phyloP scores from a whole-genome alignment of 345 rosid genomes.

The Murraya koenigii region DNA sequence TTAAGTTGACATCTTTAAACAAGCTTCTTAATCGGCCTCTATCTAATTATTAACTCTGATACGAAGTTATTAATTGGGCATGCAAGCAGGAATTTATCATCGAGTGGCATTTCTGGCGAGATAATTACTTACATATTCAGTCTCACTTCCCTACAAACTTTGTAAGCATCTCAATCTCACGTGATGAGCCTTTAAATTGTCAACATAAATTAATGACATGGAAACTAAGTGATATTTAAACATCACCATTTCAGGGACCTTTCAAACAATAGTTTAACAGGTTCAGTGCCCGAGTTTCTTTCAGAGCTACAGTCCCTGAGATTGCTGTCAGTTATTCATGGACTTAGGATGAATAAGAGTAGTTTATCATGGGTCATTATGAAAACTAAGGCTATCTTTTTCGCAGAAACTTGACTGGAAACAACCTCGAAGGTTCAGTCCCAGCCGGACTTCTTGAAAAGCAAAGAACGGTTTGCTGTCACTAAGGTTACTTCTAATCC shows the following conservation, averaged over 20 bases:
- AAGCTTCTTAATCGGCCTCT: too few relatives aligned
- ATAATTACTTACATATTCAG: neutral
- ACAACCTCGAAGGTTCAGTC: constrained; percentile 44
- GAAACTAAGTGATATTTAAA: neutral
- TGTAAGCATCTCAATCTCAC: neutral
- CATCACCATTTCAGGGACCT: constrained; percentile 30
- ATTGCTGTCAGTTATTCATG: constrained; percentile 30
- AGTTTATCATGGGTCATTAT: neutral
- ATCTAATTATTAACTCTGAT: too few relatives aligned
- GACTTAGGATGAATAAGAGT: neutral
- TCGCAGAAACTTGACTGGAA: constrained; percentile 39
- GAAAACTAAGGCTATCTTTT: neutral
- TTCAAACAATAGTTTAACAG: constrained; percentile 44
- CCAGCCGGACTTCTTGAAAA: constrained; percentile 38
- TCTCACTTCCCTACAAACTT: neutral
- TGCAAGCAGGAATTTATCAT: constrained; percentile 3
- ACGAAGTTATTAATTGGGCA: neutral
- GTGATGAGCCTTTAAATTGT: neutral
- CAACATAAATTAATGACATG: neutral
- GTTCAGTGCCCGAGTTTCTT: constrained; percentile 42
- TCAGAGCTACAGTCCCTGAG: constrained; percentile 26
- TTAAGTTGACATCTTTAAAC: too few relatives aligned
- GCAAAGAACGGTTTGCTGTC: constrained; percentile 25
- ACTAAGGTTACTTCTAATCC: constrained; percentile 29
- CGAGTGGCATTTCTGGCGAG: neutral